These are phyloP conservation scores for Colletotrichum kahawae DNA, from an alignment of 2,329 filamentous ascomycete genomes.

Conservation along the genomic window DNA sequence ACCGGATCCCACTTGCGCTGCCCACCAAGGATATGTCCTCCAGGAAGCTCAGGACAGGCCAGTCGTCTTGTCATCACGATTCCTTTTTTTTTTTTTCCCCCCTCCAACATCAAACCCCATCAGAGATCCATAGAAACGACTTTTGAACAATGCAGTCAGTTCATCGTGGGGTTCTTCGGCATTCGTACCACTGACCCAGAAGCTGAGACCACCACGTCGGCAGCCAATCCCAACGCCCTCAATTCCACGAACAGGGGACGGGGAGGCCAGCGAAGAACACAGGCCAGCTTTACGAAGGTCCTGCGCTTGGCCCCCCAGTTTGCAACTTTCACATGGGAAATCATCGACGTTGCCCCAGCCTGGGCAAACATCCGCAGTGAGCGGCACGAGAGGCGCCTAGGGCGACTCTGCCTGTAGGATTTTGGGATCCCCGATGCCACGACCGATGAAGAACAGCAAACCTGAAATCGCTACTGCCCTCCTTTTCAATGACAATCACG, in stretches of 20 bases:
- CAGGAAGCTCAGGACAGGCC: background rate
- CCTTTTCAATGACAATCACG: background rate
- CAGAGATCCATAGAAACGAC: background rate
- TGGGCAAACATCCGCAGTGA: background rate
- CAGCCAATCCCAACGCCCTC: slow-evolving; percentile 1
- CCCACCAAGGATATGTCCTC: background rate
- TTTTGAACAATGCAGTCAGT: background rate
- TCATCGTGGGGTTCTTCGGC: background rate
- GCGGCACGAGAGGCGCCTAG: background rate
- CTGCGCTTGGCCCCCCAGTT: background rate
- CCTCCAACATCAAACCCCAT: background rate
- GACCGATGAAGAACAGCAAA: background rate
- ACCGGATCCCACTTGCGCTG: background rate
- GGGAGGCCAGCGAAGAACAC: background rate
- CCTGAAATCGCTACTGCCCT: background rate
- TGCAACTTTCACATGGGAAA: slow-evolving; percentile 13
- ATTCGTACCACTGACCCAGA: background rate
- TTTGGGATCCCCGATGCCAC: background rate
- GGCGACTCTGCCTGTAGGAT: background rate
- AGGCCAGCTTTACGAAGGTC: background rate
- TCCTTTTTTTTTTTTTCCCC: background rate
- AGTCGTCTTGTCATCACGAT: background rate
- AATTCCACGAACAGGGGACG: background rate
- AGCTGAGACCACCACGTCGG: background rate
- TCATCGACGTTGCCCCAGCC: background rate